A percentile compares a stretch with the other conserved stretches of the same genome.
Conservation (phyloP, 2,329 filamentous ascomycete genomes). For the Hypomyces perniciosus region DNA sequence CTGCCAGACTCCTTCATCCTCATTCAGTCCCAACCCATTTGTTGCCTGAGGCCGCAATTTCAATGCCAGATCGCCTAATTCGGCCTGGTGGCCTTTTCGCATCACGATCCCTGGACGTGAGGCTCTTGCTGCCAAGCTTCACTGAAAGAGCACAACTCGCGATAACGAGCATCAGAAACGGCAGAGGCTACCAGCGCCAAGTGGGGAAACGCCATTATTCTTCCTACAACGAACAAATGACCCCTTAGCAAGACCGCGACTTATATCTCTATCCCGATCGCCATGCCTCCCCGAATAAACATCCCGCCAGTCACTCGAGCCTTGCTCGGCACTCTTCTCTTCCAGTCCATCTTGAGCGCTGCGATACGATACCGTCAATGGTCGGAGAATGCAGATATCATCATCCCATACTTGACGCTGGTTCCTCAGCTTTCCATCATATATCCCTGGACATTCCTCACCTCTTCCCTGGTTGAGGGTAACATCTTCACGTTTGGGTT, state of each 20-base stretch:
- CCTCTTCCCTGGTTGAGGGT: conserved; percentile 83
- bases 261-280: conserved; percentile 20
- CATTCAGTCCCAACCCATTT: not conserved
- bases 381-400: conserved; percentile 55
- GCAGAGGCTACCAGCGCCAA: not conserved
- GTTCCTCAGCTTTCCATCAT: conserved; percentile 76
- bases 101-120: not conserved
- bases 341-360: conserved; percentile 77
- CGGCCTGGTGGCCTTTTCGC: not conserved
- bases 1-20: not conserved
- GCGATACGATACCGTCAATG: conserved; percentile 68
- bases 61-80: not conserved
- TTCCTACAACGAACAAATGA: conserved; percentile 4
- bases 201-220: not conserved
- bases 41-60: not conserved
- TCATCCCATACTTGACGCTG: conserved; percentile 81
- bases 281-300: conserved; percentile 79
- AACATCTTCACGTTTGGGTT: conserved; percentile 83
- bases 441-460: conserved; percentile 90
- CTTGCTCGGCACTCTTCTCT: conserved; percentile 66
- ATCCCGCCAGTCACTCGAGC: conserved; percentile 86
- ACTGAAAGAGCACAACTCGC: not conserved
- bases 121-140: not conserved
- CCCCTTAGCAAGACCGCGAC: conserved; percentile 1
- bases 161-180: not conserved